These are phyloP conservation scores for Seminavis robusta DNA, from an alignment of 108 stramenopile species.

Conservation along the genomic window DNA sequence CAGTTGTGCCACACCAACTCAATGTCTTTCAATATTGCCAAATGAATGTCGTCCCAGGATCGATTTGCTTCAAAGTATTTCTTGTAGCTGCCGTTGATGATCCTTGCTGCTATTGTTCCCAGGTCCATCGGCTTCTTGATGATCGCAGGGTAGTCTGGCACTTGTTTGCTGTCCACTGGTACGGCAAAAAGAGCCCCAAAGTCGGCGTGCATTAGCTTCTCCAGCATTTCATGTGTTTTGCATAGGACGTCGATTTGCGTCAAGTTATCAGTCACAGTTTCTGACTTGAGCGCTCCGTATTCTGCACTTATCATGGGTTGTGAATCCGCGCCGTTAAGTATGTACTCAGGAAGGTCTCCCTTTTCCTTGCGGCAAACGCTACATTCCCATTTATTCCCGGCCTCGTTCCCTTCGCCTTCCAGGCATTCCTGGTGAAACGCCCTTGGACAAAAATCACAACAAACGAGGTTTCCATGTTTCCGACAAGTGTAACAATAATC, in stretches of 20 bases:
- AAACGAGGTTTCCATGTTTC: conserved; percentile 39
- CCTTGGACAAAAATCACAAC: conserved; percentile 60
- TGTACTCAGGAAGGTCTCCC: conserved; percentile 10
- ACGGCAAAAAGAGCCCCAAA: conserved; percentile 59
- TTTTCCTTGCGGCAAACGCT: conserved; percentile 39
- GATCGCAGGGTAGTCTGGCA: conserved; percentile 44
- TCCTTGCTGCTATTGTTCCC: conserved; percentile 48
- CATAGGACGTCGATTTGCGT: conserved; percentile 16
- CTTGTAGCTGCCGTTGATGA: conserved; percentile 47
- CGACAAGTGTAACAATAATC: conserved; percentile 51
- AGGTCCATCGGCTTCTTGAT: conserved; percentile 76
- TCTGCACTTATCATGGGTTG: not conserved
- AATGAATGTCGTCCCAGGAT: conserved; percentile 31
- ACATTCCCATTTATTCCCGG: conserved; percentile 36
- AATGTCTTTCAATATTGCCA: conserved; percentile 52
- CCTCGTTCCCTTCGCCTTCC: conserved; percentile 1
- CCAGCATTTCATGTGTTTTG: conserved; percentile 47
- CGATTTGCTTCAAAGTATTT: conserved; percentile 5
- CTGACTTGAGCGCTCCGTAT: not conserved
- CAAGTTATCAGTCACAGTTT: not conserved
- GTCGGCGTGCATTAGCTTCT: conserved; percentile 52
- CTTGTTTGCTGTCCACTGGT: conserved; percentile 50
- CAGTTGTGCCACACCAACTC: conserved; percentile 83
- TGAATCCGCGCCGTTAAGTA: not conserved
- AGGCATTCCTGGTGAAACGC: conserved; percentile 53